Evolutionary conservation across 148 eudicot species (phyloP), one percentile per base, ranked within the genome.

Genomic region (Dianthus caryophyllus): DNA sequence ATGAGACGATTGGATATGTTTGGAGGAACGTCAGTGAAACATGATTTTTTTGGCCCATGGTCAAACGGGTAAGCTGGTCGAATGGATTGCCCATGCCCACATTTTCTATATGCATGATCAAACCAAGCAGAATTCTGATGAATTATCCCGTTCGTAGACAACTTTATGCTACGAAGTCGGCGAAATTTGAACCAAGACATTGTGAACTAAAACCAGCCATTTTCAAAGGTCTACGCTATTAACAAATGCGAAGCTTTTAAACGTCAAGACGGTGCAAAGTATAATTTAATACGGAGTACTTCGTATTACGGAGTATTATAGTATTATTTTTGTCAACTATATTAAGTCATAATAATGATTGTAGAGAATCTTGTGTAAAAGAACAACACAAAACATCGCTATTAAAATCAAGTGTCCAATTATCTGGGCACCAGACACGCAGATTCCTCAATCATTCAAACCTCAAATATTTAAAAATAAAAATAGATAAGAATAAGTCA

Each of bases 351-450:
- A 22, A 9, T 49, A 49, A 49, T 49, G 53, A 49, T 17, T 17
- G 53, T 3, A 49, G 21, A 49, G 53, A 49, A 49, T 49, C 24
- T 24, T 16, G 39, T 26, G 44, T 41, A 6, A 9, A 46, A 24
- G 14, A 15, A 71, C 21, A 71, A 1, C 54, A 63, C 9, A 25
- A 60, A 24, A 63, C 24, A 55, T 6, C 52, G 10, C 38, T 1
- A 55, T 26, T 47, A 4, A 33, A 38, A 60, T 26, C 16, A 44
- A 50, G 53, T 8, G 57, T 50, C 71, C 76, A 59, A 66, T 33
- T 25, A 67, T 60, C 52, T 38, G 76, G 76, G 76, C 71, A 73
- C 54, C 65, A 26, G 67, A 73, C 71, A 67, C 52, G 66, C 66
- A 67, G 66, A 61, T 73, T 73, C 67, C 50, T 58, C 61, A 22